Evolutionary conservation across 2,329 filamentous ascomycete genomes (phyloP).

Genomic region (Aplosporella prunicola): DNA sequence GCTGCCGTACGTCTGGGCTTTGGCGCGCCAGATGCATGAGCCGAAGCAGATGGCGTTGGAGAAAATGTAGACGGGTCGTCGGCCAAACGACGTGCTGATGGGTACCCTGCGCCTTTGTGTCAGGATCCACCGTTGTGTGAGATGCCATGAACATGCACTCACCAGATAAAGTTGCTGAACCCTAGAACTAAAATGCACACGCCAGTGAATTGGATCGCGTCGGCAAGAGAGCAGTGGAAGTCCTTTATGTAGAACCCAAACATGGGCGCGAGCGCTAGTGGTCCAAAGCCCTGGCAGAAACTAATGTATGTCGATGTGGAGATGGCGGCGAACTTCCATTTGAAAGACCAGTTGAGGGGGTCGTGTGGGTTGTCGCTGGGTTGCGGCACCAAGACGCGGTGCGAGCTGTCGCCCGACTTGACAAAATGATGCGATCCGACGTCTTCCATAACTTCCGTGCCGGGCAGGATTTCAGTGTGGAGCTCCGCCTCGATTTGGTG

Average conservation of each 20-base stretch:
- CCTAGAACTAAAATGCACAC: slow-evolving; percentile 48
- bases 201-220: slow-evolving; percentile 49
- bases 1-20: slow-evolving; percentile 47
- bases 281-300: slow-evolving; percentile 47
- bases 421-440: slow-evolving; percentile 56
- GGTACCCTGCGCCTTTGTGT: slow-evolving; percentile 48
- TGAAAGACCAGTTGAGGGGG: slow-evolving; percentile 38
- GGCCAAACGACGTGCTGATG: slow-evolving; percentile 45
- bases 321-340: slow-evolving; percentile 43
- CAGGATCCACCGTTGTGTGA: too few species aligned
- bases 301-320: slow-evolving; percentile 36
- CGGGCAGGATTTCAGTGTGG: slow-evolving; percentile 45
- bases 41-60: slow-evolving; percentile 45
- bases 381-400: slow-evolving; percentile 6
- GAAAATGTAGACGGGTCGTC: slow-evolving; percentile 44
- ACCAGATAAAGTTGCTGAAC: slow-evolving; percentile 54
- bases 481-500: slow-evolving; percentile 43
- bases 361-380: slow-evolving; percentile 25
- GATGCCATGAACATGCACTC: too few species aligned
- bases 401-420: slow-evolving; percentile 28
- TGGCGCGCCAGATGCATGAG: slow-evolving; percentile 49
- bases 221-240: slow-evolving; percentile 44
- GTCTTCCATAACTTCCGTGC: slow-evolving; percentile 53
- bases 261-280: slow-evolving; percentile 48
- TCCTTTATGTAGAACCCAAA: slow-evolving; percentile 49